These are phyloP conservation scores for Lactuca saligna DNA, from an alignment of 129 eudicot species.

Conservation along the genomic window DNA sequence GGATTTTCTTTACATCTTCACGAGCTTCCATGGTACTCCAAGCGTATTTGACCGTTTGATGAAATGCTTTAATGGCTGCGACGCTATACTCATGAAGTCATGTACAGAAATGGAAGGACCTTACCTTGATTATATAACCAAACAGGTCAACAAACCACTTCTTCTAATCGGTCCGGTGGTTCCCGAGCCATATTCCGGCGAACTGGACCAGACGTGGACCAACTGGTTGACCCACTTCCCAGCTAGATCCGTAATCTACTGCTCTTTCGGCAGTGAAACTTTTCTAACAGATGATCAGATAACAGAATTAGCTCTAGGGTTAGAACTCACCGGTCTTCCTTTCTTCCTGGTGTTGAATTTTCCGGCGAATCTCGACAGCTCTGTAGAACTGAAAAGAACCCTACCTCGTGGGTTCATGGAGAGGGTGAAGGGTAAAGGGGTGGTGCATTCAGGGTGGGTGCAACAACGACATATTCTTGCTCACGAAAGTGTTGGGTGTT, in stretches of 20 bases:
- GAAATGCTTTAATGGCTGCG: constrained; percentile 25
- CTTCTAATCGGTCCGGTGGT: constrained; percentile 40
- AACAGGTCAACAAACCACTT: constrained; percentile 36
- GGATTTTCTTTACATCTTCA: constrained; percentile 41
- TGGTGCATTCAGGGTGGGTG: constrained; percentile 62
- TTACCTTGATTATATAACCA: constrained; percentile 33
- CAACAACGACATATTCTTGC: constrained; percentile 58
- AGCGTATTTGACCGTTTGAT: constrained; percentile 28
- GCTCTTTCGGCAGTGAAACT: constrained; percentile 55
- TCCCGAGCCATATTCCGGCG: constrained; percentile 35
- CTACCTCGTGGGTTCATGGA: constrained; percentile 46
- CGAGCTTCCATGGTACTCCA: constrained; percentile 41
- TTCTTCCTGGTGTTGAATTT: constrained; percentile 53
- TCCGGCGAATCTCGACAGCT: constrained; percentile 23
- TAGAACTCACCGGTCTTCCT: constrained; percentile 43
- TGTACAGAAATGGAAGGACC: constrained; percentile 48
- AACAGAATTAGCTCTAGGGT: constrained; percentile 41
- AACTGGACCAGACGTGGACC: constrained; percentile 36
- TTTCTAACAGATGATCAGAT: constrained; percentile 46
- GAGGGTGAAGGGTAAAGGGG: constrained; percentile 39
- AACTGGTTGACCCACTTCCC: constrained; percentile 40
- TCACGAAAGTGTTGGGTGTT: constrained; percentile 52
- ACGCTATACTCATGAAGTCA: constrained; percentile 37
- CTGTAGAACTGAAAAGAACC: constrained; percentile 29
- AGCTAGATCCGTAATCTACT: constrained; percentile 42